Base-by-base conservation (phyloP, 208 protist species). In the Zelonia costaricensis region DNA sequence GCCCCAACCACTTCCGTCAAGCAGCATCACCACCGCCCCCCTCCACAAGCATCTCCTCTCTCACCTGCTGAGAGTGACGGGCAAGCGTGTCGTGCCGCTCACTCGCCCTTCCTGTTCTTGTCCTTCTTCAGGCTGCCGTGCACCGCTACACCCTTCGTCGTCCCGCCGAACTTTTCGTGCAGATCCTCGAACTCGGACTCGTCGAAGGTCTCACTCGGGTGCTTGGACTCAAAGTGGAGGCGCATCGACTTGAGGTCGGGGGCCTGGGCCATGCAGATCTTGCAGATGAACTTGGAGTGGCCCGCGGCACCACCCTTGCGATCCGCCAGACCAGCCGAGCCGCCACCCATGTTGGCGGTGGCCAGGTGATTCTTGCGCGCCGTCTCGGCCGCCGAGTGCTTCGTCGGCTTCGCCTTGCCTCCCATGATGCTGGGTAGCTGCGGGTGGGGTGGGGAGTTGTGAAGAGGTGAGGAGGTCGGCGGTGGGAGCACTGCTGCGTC, bases 331-430 rank as follows among this genome's bases (percentile, higher is more conserved):
- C 84, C 84, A 36, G 64, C 67, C 8, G 74, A 45, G 38, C 84
- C 84, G 35, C 84, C 84, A 36, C 84, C 84, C 80, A 86, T 87
- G 70, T 91, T 91, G 27, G 69, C 70, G 31, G 66, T 91, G 8
- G 84, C 84, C 22, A 86, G 64, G 52, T 80, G 53, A 48, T 80
- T 82, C 80, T 91, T 91, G 57, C 74, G 71, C 18, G 78, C 78
- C 60, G 76, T 87, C 68, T 91, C 80, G 3, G 73, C 46, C 28
- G 84, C 71, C 1, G 84, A 86, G 76, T 91, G 84, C 80, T 91
- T 91, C 47, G 76, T 91, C 23, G 84, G 84, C 72, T 91, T 91
- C 22, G 84, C 84, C 56, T 91, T 91, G 54, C 84, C 84, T 69
- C 80, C 80, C 84, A 91, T 91, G 45, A 9, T 78, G 46, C 15